These are phyloP conservation scores for Cokeromyces recurvatus DNA, from an alignment of 371 early-diverging fungal genomes.

Conservation along the genomic window DNA sequence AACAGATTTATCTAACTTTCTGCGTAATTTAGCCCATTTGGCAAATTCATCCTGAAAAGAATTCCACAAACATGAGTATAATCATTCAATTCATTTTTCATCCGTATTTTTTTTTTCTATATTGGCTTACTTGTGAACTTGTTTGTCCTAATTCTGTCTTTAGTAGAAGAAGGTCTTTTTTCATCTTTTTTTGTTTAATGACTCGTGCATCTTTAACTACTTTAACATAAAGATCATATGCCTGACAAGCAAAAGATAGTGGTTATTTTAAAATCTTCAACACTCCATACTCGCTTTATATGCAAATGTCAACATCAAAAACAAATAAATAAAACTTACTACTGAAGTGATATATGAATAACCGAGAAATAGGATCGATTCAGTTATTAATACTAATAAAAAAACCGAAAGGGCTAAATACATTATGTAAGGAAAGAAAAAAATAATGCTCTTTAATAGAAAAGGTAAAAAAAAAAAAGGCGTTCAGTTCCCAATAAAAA, in stretches of 20 bases:
- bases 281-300: too few relatives aligned
- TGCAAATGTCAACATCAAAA: too few relatives aligned
- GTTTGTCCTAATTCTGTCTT: slow-evolving; percentile 59
- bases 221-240: slow-evolving; percentile 45
- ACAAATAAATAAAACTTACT: too few relatives aligned
- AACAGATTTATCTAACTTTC: slow-evolving; percentile 72
- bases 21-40: slow-evolving; percentile 90
- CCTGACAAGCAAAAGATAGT: too few relatives aligned
- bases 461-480: too few relatives aligned
- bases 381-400: slow-evolving; percentile 50
- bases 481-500: too few relatives aligned
- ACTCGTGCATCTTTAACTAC: slow-evolving; percentile 39
- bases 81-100: not conserved
- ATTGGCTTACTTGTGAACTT: slow-evolving; percentile 67
- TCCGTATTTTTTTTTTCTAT: too few relatives aligned
- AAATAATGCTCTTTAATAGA: too few relatives aligned
- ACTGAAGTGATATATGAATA: slow-evolving; percentile 50
- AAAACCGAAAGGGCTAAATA: slow-evolving; percentile 50
- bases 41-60: slow-evolving; percentile 84
- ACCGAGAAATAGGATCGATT: slow-evolving; percentile 52
- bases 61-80: too few relatives aligned
- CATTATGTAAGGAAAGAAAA: too few relatives aligned
- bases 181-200: slow-evolving; percentile 50
- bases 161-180: slow-evolving; percentile 51
- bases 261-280: too few relatives aligned